These are phyloP conservation scores for Takashimella tepidaria DNA, from an alignment of 1,284 basidiomycete species.

Conservation along the genomic window DNA sequence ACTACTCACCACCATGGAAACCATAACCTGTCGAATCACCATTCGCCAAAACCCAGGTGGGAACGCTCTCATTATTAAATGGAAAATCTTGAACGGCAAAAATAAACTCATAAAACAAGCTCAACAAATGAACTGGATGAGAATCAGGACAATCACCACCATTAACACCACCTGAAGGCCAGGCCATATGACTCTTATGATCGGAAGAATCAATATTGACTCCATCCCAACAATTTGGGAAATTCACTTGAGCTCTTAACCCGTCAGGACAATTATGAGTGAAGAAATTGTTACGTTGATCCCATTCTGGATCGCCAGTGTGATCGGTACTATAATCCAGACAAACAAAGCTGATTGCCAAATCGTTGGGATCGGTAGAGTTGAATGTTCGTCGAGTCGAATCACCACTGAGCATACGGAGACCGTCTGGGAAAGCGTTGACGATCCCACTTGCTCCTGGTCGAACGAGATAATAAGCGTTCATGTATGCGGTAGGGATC, in stretches of 20 bases:
- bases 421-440: conserved; percentile 31
- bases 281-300: conserved; percentile 19
- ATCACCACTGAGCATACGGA: conserved; percentile 41
- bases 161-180: conserved; percentile 30
- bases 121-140: conserved; percentile 1
- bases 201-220: conserved; percentile 36
- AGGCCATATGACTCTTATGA: conserved; percentile 34
- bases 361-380: conserved; percentile 15
- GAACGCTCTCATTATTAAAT: background rate
- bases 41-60: conserved; percentile 17
- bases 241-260: conserved; percentile 38
- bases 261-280: conserved; percentile 21
- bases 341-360: conserved; percentile 38
- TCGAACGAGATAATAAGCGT: conserved; percentile 24
- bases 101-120: conserved; percentile 42
- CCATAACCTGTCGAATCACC: conserved; percentile 26
- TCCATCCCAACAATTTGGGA: conserved; percentile 46
- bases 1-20: conserved; percentile 15
- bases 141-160: conserved; percentile 34
- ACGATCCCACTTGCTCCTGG: conserved; percentile 12
- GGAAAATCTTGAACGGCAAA: background rate
- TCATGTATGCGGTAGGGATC: conserved; percentile 17
- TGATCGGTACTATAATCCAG: conserved; percentile 23
- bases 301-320: conserved; percentile 5
- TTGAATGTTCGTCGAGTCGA: conserved; percentile 19